phyloP scores from a whole-genome alignment of 768 basidiomycete species.

The Mycena sanguinolenta region DNA sequence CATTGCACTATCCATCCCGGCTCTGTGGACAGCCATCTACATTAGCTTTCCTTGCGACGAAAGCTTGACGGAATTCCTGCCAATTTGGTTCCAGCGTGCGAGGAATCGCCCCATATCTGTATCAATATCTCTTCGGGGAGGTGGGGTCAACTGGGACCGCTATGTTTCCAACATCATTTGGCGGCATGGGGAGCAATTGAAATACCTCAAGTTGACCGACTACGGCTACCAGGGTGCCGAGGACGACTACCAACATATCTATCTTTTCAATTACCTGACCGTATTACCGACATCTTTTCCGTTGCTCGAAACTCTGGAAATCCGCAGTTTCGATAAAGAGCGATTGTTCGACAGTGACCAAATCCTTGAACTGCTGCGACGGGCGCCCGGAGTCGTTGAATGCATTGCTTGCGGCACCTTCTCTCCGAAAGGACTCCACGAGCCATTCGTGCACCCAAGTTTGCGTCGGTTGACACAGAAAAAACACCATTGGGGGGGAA shows the following conservation, averaged over 20 bases:
- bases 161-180: neutral
- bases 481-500: too few relatives aligned
- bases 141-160: neutral
- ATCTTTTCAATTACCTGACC: neutral
- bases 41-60: neutral
- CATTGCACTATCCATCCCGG: neutral
- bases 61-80: neutral
- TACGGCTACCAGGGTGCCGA: neutral
- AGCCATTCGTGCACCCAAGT: neutral
- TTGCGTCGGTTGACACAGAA: constrained; percentile 5
- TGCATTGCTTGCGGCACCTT: neutral
- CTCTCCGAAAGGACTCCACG: neutral
- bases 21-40: neutral
- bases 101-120: neutral
- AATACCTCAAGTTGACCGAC: neutral
- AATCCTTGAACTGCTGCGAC: neutral
- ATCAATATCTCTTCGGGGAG: neutral
- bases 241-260: neutral
- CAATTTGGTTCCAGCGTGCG: neutral
- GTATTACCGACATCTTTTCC: neutral
- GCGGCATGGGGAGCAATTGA: neutral
- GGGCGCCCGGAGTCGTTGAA: constrained; percentile 1
- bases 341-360: neutral
- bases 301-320: neutral
- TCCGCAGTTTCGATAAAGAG: neutral